A percentile compares a stretch with the other conserved stretches of the same genome.
phyloP scores from a whole-genome alignment of 139 green algal genomes.

The Chlorella sorokiniana region DNA sequence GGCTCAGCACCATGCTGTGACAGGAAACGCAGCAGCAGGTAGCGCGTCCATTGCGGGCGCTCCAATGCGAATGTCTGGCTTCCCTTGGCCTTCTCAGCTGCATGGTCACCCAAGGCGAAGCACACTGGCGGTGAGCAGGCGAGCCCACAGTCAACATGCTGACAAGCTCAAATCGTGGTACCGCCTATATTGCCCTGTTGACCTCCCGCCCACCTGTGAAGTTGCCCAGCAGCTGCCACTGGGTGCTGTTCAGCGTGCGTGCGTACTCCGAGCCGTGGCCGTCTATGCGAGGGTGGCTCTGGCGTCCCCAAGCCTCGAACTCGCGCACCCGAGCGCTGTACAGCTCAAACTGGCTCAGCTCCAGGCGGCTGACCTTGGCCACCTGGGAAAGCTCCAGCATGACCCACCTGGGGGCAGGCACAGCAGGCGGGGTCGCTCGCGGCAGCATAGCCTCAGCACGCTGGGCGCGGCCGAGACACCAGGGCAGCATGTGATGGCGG shows the following conservation, averaged over 20 bases:
- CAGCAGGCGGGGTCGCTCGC: no score
- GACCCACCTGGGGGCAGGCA: conserved; percentile 49
- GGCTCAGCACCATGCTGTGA: conserved; percentile 79
- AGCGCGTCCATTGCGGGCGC: conserved; percentile 57
- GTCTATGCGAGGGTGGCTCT: conserved; percentile 58
- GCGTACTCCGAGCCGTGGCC: conserved; percentile 25
- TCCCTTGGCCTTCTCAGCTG: conserved; percentile 69
- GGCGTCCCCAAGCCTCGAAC: conserved; percentile 65
- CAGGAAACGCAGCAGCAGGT: conserved; percentile 77
- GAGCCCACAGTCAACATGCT: no score
- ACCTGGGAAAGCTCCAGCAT: conserved; percentile 85
- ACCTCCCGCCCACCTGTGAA: conserved; percentile 53
- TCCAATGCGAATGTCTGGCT: conserved; percentile 67
- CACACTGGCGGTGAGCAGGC: background rate
- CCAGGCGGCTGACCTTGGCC: conserved; percentile 26
- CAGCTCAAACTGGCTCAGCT: conserved; percentile 73
- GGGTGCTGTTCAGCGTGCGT: conserved; percentile 46
- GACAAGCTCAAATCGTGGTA: no score
- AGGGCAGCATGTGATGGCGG: background rate
- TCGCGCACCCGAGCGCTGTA: conserved; percentile 74
- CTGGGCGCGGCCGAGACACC: no score
- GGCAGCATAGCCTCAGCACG: background rate
- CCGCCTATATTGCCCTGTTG: background rate
- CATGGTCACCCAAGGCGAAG: background rate
- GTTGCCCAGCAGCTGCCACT: conserved; percentile 75